phyloP scores from a whole-genome alignment of 495 filamentous ascomycete species.

The Staphylotrichum longicolle region DNA sequence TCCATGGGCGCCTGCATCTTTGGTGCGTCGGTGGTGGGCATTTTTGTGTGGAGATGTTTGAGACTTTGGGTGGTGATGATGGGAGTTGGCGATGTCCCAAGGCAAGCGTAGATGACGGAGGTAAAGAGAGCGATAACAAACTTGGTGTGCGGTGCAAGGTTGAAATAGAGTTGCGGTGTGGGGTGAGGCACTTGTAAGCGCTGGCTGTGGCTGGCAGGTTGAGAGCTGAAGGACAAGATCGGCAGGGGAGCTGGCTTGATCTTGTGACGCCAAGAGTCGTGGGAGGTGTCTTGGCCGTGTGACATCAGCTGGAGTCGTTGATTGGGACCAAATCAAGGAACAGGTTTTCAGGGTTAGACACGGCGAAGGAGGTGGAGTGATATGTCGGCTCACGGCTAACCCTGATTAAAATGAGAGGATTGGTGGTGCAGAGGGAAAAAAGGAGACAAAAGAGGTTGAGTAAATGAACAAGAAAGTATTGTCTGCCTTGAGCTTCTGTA shows the following conservation, averaged over 20 bases:
- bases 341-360: not conserved
- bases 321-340: not conserved
- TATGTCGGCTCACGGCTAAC: no score
- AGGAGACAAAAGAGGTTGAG: no score
- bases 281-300: no score
- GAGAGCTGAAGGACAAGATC: not conserved
- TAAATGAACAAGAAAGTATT: no score
- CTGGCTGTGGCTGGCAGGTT: no score
- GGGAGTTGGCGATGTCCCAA: no score
- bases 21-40: conserved; percentile 18
- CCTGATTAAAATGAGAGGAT: no score
- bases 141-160: not conserved
- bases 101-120: no score
- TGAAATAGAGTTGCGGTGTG: conserved; percentile 16
- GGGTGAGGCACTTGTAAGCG: not conserved
- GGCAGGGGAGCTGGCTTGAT: not conserved
- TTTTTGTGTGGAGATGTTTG: not conserved
- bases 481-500: no score
- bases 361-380: no score
- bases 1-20: conserved; percentile 22
- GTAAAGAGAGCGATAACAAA: not conserved
- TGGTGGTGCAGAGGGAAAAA: no score
- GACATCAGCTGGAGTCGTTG: not conserved
- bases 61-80: no score
- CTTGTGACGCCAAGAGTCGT: not conserved